Conservation (phyloP, 2,329 filamentous ascomycete species). For the Aspergillus neoniger region DNA sequence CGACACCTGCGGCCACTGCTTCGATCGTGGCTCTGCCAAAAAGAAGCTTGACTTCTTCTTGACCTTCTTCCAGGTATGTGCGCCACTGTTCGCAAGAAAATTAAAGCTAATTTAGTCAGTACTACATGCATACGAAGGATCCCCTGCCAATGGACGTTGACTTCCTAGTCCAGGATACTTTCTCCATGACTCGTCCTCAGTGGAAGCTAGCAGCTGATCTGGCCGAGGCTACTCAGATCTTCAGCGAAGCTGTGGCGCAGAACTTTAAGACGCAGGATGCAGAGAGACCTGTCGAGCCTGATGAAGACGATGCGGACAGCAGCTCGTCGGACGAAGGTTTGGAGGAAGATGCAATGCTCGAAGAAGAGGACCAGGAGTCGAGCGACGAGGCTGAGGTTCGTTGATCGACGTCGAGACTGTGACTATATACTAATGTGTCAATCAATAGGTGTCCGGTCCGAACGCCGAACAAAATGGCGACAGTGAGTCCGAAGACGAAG, state of each 20-base stretch:
- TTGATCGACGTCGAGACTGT: too few relatives aligned
- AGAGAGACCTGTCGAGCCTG: constrained; percentile 69
- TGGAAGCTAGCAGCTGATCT: constrained; percentile 84
- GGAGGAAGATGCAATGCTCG: constrained; percentile 59
- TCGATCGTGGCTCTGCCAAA: constrained; percentile 86
- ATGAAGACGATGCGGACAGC: constrained; percentile 73
- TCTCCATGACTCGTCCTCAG: constrained; percentile 78
- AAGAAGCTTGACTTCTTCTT: constrained; percentile 99
- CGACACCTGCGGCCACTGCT: constrained; percentile 95
- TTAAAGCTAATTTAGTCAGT: constrained; percentile 51
- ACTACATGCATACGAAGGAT: constrained; percentile 91
- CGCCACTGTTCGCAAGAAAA: not conserved
- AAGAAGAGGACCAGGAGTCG: constrained; percentile 58
- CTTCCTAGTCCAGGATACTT: constrained; percentile 93
- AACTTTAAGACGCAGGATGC: constrained; percentile 80
- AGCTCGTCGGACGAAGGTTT: constrained; percentile 76
- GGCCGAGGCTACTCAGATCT: constrained; percentile 79
- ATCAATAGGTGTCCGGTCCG: constrained; percentile 43
- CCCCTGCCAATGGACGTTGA: constrained; percentile 94
- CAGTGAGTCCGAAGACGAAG: constrained; percentile 73
- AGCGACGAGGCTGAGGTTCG: constrained; percentile 44
- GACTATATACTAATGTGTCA: constrained; percentile 14
- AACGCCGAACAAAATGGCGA: constrained; percentile 49
- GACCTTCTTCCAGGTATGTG: constrained; percentile 80
- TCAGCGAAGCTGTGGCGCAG: constrained; percentile 83